Conservation (phyloP, 2,329 filamentous ascomycete genomes). For the Thelonectria blattea region DNA sequence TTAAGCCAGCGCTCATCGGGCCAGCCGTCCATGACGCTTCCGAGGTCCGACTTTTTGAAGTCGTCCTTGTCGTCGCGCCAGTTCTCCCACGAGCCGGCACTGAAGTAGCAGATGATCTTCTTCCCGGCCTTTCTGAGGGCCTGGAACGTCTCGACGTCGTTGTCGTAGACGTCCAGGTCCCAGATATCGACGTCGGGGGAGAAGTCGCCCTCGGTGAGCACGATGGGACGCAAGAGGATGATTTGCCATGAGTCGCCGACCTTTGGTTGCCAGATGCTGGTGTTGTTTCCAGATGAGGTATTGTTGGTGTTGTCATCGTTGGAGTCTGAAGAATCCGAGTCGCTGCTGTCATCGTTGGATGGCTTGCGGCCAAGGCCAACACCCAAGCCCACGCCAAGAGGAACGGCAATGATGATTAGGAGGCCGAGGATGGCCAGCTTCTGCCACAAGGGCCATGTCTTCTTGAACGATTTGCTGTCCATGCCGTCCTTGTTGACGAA, state of each 20-base stretch:
- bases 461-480: conserved; percentile 7
- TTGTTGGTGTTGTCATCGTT: conserved; percentile 26
- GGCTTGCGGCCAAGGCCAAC: conserved; percentile 55
- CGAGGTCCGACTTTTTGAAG: conserved; percentile 63
- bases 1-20: conserved; percentile 71
- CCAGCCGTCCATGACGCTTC: conserved; percentile 67
- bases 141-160: conserved; percentile 49
- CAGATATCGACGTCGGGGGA: conserved; percentile 57
- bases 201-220: conserved; percentile 42
- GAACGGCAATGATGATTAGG: conserved; percentile 43
- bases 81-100: conserved; percentile 71
- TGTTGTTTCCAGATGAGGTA: conserved; percentile 33
- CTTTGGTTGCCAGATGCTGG: conserved; percentile 57
- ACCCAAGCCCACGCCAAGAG: conserved; percentile 60
- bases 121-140: conserved; percentile 62
- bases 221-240: conserved; percentile 54
- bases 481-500: background rate
- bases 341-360: background rate
- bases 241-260: conserved; percentile 67
- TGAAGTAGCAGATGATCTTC: conserved; percentile 78
- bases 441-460: conserved; percentile 41
- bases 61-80: conserved; percentile 62
- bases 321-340: conserved; percentile 27
- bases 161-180: conserved; percentile 63
- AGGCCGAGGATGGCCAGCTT: conserved; percentile 39